Base-by-base conservation (phyloP, 345 rosid species). In the Rubroshorea leprosula region DNA sequence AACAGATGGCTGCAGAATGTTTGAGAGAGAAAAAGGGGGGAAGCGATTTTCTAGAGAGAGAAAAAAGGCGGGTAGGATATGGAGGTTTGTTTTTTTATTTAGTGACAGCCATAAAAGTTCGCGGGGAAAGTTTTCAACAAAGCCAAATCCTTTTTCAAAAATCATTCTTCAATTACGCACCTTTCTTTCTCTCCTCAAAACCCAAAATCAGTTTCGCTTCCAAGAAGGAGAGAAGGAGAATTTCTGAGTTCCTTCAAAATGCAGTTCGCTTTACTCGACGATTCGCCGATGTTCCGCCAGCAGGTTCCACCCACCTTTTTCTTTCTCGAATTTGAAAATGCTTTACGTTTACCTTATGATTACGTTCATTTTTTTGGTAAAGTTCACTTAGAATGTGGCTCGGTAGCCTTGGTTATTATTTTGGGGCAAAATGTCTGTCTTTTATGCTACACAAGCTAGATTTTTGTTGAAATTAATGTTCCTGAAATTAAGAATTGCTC, bases 221-320 rank as follows among this genome's bases (percentile, higher is more conserved):
- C 16, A 57, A 21, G 51, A 69, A 60, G 54, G 61, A 14, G 51
- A 38, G 26, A 14, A 2, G 5, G 11, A 8, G 1, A 15, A 53
- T 51, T 58, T 66, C 56, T 26, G 61, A 5, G 21, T 51, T 50
- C 16, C 62, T 18, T 10, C 43, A 17, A 56, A 31, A 84, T 87
- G 89, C 72, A 78, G 60, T 87, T 87, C 79, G 13, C 87, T 5
- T 82, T 76, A 71, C 95, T 87, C 51, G 95, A 87, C 57, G 95
- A 87, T 71, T 84, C 95, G 29, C 95, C 95, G 35, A 87, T 87
- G 95, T 78, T 87, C 54, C 82, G 95, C 25, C 95, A 87, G 62
- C 87, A 87, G 95, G 91, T 87, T 59, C 15, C 3, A 16, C 11
- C 48, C 9, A 18, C 22, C 50, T 16, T 58, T 8, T 39, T 23